phyloP scores from a whole-genome alignment of 2,329 filamentous ascomycete species.

The Paraconiothyrium brasiliense region DNA sequence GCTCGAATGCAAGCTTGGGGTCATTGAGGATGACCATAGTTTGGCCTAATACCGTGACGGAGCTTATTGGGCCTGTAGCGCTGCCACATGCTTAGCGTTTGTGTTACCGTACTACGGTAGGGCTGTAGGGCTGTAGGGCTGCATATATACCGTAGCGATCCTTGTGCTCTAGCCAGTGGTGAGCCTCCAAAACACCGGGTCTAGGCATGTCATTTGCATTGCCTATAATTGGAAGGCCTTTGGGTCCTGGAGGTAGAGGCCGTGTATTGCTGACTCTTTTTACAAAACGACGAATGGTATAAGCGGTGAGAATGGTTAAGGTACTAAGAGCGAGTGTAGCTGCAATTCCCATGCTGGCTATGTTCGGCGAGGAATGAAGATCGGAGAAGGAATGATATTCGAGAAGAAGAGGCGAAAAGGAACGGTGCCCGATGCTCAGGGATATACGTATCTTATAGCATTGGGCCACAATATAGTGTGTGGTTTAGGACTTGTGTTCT shows the following conservation, averaged over 20 bases:
- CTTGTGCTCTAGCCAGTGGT: slow-evolving; percentile 58
- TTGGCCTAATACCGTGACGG: slow-evolving; percentile 39
- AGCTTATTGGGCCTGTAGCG: slow-evolving; percentile 39
- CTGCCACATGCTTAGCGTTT: not conserved
- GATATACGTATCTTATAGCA: too few species aligned
- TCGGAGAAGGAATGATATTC: not conserved
- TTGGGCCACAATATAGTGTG: too few species aligned
- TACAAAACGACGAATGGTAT: not conserved
- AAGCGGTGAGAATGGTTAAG: not conserved
- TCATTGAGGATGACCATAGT: slow-evolving; percentile 44
- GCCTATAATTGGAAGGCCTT: slow-evolving; percentile 58
- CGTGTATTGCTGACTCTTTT: slow-evolving; percentile 12
- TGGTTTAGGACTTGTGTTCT: too few species aligned
- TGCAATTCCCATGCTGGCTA: not conserved
- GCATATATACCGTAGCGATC: not conserved
- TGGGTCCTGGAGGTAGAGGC: slow-evolving; percentile 64
- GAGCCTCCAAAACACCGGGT: slow-evolving; percentile 48
- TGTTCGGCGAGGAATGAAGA: not conserved
- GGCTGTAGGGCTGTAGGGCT: not conserved
- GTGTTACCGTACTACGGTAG: not conserved
- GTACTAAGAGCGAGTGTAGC: not conserved
- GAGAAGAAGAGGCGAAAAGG: not conserved
- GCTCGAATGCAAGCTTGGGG: slow-evolving; percentile 35
- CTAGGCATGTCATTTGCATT: slow-evolving; percentile 61
- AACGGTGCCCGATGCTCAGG: too few species aligned